Evolutionary conservation across 164 flowering plant species (phyloP), one percentile per base, ranked within the genome.

Genomic region (Dillenia turbinata): DNA sequence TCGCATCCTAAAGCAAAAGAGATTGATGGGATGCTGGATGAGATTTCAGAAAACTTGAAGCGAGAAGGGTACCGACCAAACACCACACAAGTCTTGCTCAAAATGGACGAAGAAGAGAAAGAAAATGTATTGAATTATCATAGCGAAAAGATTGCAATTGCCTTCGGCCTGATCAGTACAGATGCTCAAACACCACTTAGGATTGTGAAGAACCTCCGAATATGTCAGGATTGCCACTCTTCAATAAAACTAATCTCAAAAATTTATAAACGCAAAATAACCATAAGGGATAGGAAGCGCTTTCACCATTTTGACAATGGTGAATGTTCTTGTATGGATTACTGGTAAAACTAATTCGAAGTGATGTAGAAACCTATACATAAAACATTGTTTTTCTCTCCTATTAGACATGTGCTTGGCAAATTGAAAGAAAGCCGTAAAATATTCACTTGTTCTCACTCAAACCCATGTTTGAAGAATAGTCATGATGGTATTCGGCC

Each of bases 231-330:
- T 24, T 71, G 70, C 61, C 74, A 71, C 26, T 49, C 24, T 44
- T 44, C 58, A 11, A 66, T 63, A 44, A 84, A 80, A 61, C 49
- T 80, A 15, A 72, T 84, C 13, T 82, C 86, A 9, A 70, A 67
- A 65, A 56, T 77, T 10, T 80, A 77, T 58, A 52, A 66, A 2
- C 71, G 81, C 5, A 66, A 74, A 53, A 80, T 84, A 9, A 66
- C 74, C 44, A 77, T 84, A 12, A 76, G 89, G 54, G 89, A 84
- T 24, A 66, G 83, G 19, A 84, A 78, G 64, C 75, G 86, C 9
- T 84, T 80, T 69, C 89, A 84, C 62, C 83, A 77, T 62, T 84
- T 82, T 59, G 76, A 64, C 52, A 49, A 80, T 64, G 88, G 88
- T 6, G 47, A 56, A 12, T 84, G 89, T 58, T 84, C 86, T 47